Conservation (phyloP, 1,284 basidiomycete species). For the Lentinula novae-zelandiae region DNA sequence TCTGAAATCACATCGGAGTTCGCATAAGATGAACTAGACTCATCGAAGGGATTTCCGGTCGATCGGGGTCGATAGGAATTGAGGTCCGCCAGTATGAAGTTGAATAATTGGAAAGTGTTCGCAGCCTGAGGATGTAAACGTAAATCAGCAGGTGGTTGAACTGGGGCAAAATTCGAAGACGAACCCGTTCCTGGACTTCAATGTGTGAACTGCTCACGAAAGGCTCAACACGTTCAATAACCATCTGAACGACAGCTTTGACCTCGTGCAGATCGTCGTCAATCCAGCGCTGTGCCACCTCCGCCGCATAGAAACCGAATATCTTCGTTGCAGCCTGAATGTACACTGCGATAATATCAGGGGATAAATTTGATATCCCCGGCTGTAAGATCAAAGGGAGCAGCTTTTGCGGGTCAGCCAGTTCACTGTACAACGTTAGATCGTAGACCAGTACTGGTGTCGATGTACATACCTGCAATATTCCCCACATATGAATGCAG, state of each 20-base stretch:
- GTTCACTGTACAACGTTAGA: conserved; percentile 43
- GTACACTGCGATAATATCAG: conserved; percentile 70
- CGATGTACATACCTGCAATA: conserved; percentile 60
- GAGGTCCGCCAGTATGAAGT: conserved; percentile 81
- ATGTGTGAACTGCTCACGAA: conserved; percentile 64
- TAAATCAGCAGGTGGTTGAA: neutral
- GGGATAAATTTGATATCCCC: conserved; percentile 46
- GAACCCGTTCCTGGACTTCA: conserved; percentile 88
- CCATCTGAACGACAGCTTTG: conserved; percentile 55
- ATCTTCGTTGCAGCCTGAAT: conserved; percentile 85
- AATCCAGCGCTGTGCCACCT: conserved; percentile 74
- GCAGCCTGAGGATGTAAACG: conserved; percentile 51
- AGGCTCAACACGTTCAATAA: conserved; percentile 52
- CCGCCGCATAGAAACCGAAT: conserved; percentile 81
- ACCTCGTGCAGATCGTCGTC: conserved; percentile 62
- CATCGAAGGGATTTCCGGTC: conserved; percentile 33
- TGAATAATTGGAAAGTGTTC: conserved; percentile 77
- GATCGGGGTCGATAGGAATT: conserved; percentile 47
- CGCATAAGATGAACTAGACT: conserved; percentile 34
- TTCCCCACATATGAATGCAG: conserved; percentile 95
- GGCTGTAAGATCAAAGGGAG: conserved; percentile 66
- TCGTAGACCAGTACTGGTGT: neutral
- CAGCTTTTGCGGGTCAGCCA: conserved; percentile 67
- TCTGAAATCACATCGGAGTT: conserved; percentile 27
- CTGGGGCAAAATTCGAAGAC: conserved; percentile 24